Evolutionary conservation across 2,329 filamentous ascomycete species (phyloP), one percentile per base, ranked within the genome.

Genomic region (Fusarium verticillioides): DNA sequence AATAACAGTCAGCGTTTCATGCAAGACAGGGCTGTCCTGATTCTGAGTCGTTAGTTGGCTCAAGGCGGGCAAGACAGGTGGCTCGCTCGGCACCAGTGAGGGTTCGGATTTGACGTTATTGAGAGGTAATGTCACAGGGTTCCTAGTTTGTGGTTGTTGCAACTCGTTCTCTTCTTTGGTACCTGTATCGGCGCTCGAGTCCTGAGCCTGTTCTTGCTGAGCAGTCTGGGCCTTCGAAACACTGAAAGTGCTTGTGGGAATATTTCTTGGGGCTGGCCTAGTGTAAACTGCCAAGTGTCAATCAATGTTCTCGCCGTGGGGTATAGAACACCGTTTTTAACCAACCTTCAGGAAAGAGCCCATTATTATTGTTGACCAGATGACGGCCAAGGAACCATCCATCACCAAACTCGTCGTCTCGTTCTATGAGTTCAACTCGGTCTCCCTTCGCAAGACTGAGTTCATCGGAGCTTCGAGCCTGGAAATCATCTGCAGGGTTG

Each of bases 1-100:
- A 78, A 98, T 98, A 66, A 98, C 96, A 78, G 95, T 97, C 58
- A 98, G 84, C 1, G 96, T 98, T 81, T 98, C 95, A 80, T 95
- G 95, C 86, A 98, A 93, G 56, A 98, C 95, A 16, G 94, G 93
- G 79, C 84, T 88, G 58, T 89, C 85, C 75, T 90, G 85, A 68
- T 85, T 85, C 53, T 77, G 73, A 63, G 85, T 82, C 63, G 81
- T 82, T 54, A 89, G 79, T 52, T 84, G 81, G 57, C 79, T 77
- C 19, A 82, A 66, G 13, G 70, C 69, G 23, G 76, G 63, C 32
- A 78, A 65, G 26, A 75, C 72, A 18, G 81, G 52, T 66, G 75
- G 47, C 77, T 77, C 57, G 63, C 79, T 79, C 30, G 75, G 73
- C 49, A 75, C 62, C 50, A 79, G 54, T 36, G 72, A 69, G 23